A percentile compares a stretch with the other conserved stretches of the same genome.
phyloP scores from a whole-genome alignment of 2,329 filamentous ascomycete species.

The Pseudocercospora eumusae region DNA sequence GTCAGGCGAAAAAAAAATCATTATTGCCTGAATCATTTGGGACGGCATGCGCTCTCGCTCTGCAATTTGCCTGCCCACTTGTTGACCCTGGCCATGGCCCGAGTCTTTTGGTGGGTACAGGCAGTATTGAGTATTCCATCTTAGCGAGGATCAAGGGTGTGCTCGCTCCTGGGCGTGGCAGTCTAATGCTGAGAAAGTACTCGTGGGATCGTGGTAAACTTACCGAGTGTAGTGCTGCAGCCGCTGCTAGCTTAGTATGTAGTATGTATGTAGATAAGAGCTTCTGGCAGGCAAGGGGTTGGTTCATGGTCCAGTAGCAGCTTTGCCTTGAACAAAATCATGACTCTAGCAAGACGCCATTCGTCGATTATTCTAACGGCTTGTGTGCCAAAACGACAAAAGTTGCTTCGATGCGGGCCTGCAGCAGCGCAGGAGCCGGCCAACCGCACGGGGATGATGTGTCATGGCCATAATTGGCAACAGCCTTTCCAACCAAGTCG shows the following conservation, averaged over 20 bases:
- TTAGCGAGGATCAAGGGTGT: conserved; percentile 3
- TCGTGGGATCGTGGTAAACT: conserved; percentile 17
- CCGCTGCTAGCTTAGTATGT: conserved; percentile 17
- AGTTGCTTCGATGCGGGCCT: conserved; percentile 7
- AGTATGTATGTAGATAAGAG: conserved; percentile 18
- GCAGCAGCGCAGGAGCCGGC: conserved; percentile 9
- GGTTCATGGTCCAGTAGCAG: conserved; percentile 11
- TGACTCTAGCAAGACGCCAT: conserved; percentile 12
- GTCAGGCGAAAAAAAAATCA: conserved; percentile 18
- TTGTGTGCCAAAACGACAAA: conserved; percentile 5
- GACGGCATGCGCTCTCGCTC: neutral
- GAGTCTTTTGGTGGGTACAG: neutral
- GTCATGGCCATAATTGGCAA: conserved; percentile 17
- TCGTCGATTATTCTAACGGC: conserved; percentile 2
- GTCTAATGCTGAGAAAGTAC: conserved; percentile 8
- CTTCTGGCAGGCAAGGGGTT: conserved; percentile 16
- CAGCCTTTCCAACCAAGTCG: conserved; percentile 15
- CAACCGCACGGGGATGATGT: conserved; percentile 17
- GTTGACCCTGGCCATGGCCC: conserved; percentile 9
- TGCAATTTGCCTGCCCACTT: conserved; percentile 7
- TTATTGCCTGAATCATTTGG: conserved; percentile 12
- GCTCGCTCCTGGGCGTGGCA: conserved; percentile 8
- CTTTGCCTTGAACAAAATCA: neutral
- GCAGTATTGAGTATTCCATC: neutral
- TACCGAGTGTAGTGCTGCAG: conserved; percentile 17